These are phyloP conservation scores for Exophiala lecanii-corni DNA, from an alignment of 2,329 filamentous ascomycete species.

Conservation along the genomic window DNA sequence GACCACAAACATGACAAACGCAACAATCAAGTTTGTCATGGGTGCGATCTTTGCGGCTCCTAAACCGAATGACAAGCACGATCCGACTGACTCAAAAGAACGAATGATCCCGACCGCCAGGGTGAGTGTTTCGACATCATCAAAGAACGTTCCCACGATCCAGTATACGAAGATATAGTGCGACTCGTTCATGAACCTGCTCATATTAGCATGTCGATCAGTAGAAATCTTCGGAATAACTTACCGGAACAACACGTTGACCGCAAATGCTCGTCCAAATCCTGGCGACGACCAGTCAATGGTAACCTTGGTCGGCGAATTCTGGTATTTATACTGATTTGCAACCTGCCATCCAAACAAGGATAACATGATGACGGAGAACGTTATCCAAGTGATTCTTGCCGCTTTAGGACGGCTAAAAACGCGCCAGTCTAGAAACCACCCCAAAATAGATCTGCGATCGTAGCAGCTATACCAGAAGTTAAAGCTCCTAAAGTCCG, in stretches of 20 bases:
- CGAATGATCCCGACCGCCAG: conserved; percentile 46
- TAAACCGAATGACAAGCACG: conserved; percentile 45
- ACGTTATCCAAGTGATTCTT: conserved; percentile 40
- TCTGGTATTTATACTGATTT: conserved; percentile 44
- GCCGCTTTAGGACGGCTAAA: conserved; percentile 42
- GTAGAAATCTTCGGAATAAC: no score
- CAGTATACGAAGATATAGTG: conserved; percentile 52
- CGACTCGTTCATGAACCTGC: conserved; percentile 46
- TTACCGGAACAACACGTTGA: conserved; percentile 44
- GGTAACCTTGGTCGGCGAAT: conserved; percentile 34
- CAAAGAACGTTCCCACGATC: conserved; percentile 48
- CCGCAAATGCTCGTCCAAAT: conserved; percentile 46
- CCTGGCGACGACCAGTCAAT: conserved; percentile 44
- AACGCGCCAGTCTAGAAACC: conserved; percentile 44
- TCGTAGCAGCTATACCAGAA: conserved; percentile 43
- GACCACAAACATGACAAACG: conserved; percentile 46
- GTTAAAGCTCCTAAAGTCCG: conserved; percentile 44
- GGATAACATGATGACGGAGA: conserved; percentile 40
- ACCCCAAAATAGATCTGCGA: conserved; percentile 49
- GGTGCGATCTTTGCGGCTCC: conserved; percentile 44
- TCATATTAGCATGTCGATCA: conserved; percentile 1
- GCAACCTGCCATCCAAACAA: conserved; percentile 47
- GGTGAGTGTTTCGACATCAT: conserved; percentile 49
- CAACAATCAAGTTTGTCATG: conserved; percentile 47
- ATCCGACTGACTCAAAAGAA: conserved; percentile 48